These are phyloP conservation scores for Fusarium sp. DNA, from an alignment of 2,329 filamentous ascomycete species.

Conservation along the genomic window DNA sequence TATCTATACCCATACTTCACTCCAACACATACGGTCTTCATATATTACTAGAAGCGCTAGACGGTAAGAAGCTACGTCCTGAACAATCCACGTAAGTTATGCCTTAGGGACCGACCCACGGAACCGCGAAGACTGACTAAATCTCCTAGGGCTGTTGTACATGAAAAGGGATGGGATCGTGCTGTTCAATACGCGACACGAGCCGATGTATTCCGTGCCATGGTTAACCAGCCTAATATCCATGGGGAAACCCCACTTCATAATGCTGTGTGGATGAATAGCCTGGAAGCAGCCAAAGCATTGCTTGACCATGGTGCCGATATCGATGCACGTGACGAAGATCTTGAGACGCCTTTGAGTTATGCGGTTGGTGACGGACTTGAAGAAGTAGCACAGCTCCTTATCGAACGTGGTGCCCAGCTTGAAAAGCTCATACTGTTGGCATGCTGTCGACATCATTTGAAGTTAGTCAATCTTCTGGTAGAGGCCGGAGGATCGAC, in stretches of 20 bases:
- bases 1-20: fast-evolving
- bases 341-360: fast-evolving
- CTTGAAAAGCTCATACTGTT: neutral
- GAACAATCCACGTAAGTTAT: neutral
- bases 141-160: fast-evolving
- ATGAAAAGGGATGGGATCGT: fast-evolving
- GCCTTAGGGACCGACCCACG: fast-evolving
- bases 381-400: fast-evolving
- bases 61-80: fast-evolving
- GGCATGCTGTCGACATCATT: neutral
- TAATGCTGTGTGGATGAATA: fast-evolving
- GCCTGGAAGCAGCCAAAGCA: neutral
- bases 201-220: neutral
- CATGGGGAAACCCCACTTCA: neutral
- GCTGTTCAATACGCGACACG: fast-evolving
- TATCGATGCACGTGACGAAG: fast-evolving
- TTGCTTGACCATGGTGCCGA: neutral
- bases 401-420: neutral
- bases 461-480: fast-evolving
- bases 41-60: neutral
- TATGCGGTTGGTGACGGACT: fast-evolving
- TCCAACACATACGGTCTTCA: neutral
- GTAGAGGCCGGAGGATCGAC: neutral
- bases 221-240: neutral
- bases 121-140: neutral